Evolutionary conservation across 1,284 basidiomycete genomes (phyloP).

Genomic region (Mycena sp.): DNA sequence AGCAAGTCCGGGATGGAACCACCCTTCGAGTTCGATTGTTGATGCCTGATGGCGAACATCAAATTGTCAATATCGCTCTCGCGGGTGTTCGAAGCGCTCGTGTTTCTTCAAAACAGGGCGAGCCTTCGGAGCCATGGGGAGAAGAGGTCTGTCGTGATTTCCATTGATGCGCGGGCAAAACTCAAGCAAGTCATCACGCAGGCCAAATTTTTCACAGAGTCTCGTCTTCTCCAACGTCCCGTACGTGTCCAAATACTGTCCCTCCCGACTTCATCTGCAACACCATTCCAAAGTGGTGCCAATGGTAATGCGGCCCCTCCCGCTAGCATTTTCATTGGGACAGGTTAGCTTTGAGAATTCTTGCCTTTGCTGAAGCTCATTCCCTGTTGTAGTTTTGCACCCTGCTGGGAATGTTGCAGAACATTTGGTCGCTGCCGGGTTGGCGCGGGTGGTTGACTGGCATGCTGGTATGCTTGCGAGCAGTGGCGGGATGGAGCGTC

Average conservation of each 20-base stretch:
- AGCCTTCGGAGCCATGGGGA: constrained; percentile 81
- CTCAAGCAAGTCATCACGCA: constrained; percentile 42
- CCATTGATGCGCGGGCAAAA: background rate
- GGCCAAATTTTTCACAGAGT: constrained; percentile 96
- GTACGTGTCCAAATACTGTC: constrained; percentile 92
- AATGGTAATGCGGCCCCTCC: constrained; percentile 67
- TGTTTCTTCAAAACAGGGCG: constrained; percentile 76
- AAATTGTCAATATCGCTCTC: constrained; percentile 84
- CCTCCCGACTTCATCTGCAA: constrained; percentile 83
- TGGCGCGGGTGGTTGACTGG: constrained; percentile 97
- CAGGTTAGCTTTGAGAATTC: constrained; percentile 56
- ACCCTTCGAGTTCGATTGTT: constrained; percentile 90
- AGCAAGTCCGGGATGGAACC: constrained; percentile 94
- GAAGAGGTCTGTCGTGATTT: constrained; percentile 73
- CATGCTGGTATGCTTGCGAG: constrained; percentile 94
- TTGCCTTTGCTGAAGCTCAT: constrained; percentile 1
- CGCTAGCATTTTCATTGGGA: constrained; percentile 90
- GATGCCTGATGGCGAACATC: constrained; percentile 89
- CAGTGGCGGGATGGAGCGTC: constrained; percentile 83
- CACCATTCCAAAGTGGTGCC: constrained; percentile 80
- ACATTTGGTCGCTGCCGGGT: constrained; percentile 84
- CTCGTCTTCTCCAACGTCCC: constrained; percentile 88
- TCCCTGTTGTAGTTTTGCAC: constrained; percentile 72
- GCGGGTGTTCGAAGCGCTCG: constrained; percentile 89
- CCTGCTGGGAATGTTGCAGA: constrained; percentile 96